Evolutionary conservation across 2,329 filamentous ascomycete genomes (phyloP).

Genomic region (Aspergillus ochraceus): DNA sequence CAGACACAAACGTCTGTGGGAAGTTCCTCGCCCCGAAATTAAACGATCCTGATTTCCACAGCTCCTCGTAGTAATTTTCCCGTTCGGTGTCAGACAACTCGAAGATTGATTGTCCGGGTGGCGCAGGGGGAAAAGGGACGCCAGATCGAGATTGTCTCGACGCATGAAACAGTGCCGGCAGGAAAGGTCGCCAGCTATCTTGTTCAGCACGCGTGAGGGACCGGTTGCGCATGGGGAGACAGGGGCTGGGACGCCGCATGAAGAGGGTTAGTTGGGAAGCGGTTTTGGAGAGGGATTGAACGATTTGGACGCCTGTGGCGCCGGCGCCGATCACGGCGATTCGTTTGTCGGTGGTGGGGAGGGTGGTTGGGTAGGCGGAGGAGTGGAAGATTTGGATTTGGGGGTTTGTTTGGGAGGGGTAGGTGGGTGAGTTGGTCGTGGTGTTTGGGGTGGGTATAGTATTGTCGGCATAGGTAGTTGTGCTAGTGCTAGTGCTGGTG

Average conservation of each 20-base stretch:
- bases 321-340: conserved; percentile 58
- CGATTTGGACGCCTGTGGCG: conserved; percentile 55
- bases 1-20: conserved; percentile 16
- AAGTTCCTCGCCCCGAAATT: neutral
- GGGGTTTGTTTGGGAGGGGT: too few species aligned
- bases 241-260: conserved; percentile 66
- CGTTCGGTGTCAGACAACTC: neutral
- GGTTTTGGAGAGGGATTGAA: conserved; percentile 57
- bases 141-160: neutral
- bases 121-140: neutral
- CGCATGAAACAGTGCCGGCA: neutral
- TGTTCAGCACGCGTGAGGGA: conserved; percentile 10
- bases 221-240: conserved; percentile 60
- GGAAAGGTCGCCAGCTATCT: neutral
- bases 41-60: neutral
- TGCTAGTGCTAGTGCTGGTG: too few species aligned
- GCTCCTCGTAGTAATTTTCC: neutral
- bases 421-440: too few species aligned
- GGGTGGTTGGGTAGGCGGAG: conserved; percentile 52
- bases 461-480: conserved; percentile 32
- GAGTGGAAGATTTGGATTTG: conserved; percentile 51
- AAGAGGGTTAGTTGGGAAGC: conserved; percentile 54
- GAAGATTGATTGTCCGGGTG: neutral
- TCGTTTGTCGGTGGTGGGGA: conserved; percentile 49
- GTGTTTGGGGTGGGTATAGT: too few species aligned